phyloP scores from a whole-genome alignment of 257 asterid genomes.

The Primulina eburnea region DNA sequence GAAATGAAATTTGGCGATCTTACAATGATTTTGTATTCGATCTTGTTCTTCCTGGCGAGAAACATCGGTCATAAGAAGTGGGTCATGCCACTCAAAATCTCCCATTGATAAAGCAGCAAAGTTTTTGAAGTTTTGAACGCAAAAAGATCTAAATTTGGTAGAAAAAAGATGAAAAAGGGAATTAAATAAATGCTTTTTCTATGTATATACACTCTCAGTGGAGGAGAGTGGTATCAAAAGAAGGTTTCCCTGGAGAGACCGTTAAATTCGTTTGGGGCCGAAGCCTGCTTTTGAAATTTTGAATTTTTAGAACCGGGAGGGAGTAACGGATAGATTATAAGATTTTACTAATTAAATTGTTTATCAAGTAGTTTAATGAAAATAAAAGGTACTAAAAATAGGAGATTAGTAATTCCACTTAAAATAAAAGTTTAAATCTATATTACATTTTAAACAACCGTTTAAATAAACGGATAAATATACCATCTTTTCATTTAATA shows the following conservation, averaged over 20 bases:
- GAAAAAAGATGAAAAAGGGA: slow-evolving; percentile 13
- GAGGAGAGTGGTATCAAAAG: background rate
- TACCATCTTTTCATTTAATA: no score
- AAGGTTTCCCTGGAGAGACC: slow-evolving; percentile 27
- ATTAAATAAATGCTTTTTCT: background rate
- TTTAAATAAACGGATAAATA: no score
- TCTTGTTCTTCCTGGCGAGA: slow-evolving; percentile 41
- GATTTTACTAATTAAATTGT: background rate
- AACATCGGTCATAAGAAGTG: slow-evolving; percentile 73
- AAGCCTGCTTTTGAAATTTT: slow-evolving; percentile 50
- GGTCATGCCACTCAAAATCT: slow-evolving; percentile 59
- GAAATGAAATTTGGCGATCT: slow-evolving; percentile 26
- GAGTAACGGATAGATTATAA: background rate
- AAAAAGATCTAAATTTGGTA: slow-evolving; percentile 20
- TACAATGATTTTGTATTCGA: slow-evolving; percentile 40
- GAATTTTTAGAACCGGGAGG: slow-evolving; percentile 42
- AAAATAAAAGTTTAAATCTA: no score
- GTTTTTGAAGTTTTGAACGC: slow-evolving; percentile 41
- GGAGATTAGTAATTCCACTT: no score
- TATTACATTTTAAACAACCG: no score
- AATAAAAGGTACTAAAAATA: no score
- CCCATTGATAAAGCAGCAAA: slow-evolving; percentile 47
- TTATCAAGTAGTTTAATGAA: background rate
- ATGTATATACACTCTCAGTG: background rate
- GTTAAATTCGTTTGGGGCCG: slow-evolving; percentile 49